Evolutionary conservation across 202 grass and related monocot species (phyloP).

Genomic region (Elaeis oleifera): DNA sequence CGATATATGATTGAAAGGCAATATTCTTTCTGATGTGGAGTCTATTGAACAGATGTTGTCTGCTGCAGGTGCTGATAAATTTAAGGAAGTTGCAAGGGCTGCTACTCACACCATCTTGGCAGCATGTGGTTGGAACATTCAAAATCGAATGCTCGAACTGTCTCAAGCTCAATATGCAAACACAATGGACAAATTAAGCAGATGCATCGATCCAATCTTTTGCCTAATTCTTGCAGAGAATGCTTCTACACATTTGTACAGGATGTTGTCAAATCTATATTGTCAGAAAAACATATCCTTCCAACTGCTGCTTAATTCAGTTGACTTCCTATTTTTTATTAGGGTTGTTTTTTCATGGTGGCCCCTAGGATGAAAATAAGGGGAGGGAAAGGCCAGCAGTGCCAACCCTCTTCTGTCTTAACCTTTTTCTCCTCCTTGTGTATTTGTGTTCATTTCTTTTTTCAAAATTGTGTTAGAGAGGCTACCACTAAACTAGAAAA

Average conservation of each 20-base stretch:
- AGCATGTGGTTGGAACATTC: slow-evolving; percentile 54
- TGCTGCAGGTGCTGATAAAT: slow-evolving; percentile 45
- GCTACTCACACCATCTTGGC: slow-evolving; percentile 71
- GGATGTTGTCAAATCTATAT: slow-evolving; percentile 29
- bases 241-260: slow-evolving; percentile 50
- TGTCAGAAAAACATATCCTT: slow-evolving; percentile 18
- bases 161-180: slow-evolving; percentile 38
- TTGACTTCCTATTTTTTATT: too few species aligned
- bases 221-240: slow-evolving; percentile 43
- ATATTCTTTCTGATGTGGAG: not conserved
- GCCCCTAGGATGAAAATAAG: too few species aligned
- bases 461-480: too few species aligned
- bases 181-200: slow-evolving; percentile 24
- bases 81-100: slow-evolving; percentile 73
- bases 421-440: too few species aligned
- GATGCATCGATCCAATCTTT: slow-evolving; percentile 8
- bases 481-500: too few species aligned
- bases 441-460: too few species aligned
- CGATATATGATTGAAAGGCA: too few species aligned
- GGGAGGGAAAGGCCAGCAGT: too few species aligned
- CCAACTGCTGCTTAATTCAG: too few species aligned
- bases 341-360: too few species aligned
- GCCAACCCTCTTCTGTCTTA: too few species aligned
- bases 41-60: slow-evolving; percentile 10
- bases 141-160: slow-evolving; percentile 16